Evolutionary conservation across 495 filamentous ascomycete species (phyloP), one percentile per base, ranked within the genome.

Genomic region (Aspergillus bridgeri): DNA sequence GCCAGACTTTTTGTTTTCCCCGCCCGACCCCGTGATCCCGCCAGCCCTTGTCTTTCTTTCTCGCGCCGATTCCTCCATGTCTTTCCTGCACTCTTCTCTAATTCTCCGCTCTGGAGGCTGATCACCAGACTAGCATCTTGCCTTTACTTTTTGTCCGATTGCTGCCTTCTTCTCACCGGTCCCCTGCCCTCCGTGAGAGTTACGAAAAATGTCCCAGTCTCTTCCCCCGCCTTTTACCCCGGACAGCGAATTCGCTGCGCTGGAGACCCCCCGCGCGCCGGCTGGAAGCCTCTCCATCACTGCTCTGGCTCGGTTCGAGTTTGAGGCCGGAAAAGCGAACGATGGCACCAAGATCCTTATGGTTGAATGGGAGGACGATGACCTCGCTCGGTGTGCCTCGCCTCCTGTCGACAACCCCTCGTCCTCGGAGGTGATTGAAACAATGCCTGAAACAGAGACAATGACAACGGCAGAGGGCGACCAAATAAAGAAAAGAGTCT

Each of bases 271-370:
- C 5, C 69, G 64, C 22, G 61, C 52, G 3, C 53, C 65, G 1
- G 63, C 21, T 0, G 51, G 48, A 15, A 60, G 60, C 13, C 61
- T 77, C 0, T 77, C 77, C 0, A 75, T 79, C 46, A 71, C 66
- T 1, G 86, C 86, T 2, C 75, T 91, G 15, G 89, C 89, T n/a
- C 86, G 90, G 20, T 95, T 92, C 71, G 90, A 93, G 66, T 91
- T 92, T 63, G 88, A 92, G 68, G 77, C 85, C 4, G 88, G 87
- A 44, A 83, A 83, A 60, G 86, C 80, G 2, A 89, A 89, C 61
- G 89, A 92, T 42, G 90, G 89, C 8, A 91, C 88, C 27, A 93
- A 93, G 73, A 86, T 95, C 48, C 67, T 92, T 48, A 90, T 92
- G 88, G 81, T 92, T 11, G 88, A 92, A 60, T 92, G 89, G 89